A percentile compares a stretch with the other conserved stretches of the same genome.
Evolutionary conservation across 2,329 filamentous ascomycete species (phyloP).

Genomic region (Colletotrichum sp.): DNA sequence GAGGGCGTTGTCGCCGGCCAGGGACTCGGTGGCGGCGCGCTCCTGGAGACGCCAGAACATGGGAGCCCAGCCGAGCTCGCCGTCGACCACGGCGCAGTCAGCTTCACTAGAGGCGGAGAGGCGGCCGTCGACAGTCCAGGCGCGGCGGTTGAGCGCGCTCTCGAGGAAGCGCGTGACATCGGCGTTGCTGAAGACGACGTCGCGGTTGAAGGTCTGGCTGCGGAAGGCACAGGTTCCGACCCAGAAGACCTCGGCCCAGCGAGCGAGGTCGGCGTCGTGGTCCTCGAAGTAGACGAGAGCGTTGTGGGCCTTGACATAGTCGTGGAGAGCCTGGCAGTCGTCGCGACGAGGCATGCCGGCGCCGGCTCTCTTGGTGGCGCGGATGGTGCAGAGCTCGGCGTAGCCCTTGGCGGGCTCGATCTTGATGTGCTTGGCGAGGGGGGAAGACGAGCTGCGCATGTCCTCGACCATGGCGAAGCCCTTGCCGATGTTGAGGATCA

Average conservation of each 20-base stretch:
- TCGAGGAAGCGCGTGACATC: slow-evolving; percentile 1
- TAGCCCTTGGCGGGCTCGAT: neutral
- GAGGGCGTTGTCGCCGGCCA: neutral
- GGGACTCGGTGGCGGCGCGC: neutral
- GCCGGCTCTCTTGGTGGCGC: neutral
- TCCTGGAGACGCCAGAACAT: slow-evolving; percentile 1
- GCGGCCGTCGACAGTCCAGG: neutral
- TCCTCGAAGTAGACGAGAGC: neutral
- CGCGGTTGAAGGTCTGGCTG: neutral
- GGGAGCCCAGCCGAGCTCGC: neutral
- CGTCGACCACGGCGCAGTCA: neutral
- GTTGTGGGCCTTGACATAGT: neutral
- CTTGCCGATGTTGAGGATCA: neutral
- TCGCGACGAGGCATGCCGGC: neutral
- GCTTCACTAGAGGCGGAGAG: neutral
- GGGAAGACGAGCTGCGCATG: neutral
- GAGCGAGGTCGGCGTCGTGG: neutral
- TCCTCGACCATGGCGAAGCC: neutral
- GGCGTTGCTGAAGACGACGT: slow-evolving; percentile 2
- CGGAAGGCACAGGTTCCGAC: slow-evolving; percentile 8
- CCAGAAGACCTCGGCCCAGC: slow-evolving; percentile 8
- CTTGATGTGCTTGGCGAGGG: neutral
- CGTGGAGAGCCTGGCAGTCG: slow-evolving; percentile 10
- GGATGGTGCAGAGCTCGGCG: slow-evolving; percentile 2
- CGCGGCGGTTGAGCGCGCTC: neutral